Evolutionary conservation across 163 green algal genomes (phyloP).

Genomic region (Dunaliella salina): DNA sequence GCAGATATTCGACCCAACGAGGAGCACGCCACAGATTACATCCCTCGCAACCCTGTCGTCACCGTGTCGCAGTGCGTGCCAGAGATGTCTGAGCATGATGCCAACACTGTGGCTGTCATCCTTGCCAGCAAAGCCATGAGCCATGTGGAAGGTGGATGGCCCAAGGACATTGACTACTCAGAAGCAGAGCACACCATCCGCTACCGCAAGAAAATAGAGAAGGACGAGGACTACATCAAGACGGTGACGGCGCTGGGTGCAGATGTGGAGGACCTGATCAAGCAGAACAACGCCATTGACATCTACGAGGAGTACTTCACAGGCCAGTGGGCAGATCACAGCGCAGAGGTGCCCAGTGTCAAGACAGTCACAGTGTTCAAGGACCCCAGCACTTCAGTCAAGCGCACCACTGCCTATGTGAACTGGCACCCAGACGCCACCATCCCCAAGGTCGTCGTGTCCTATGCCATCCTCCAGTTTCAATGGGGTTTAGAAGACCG

Average conservation of each 20-base stretch:
- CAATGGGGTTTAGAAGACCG: too few relatives aligned
- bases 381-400: slow-evolving; percentile 57
- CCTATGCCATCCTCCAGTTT: slow-evolving; percentile 75
- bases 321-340: slow-evolving; percentile 17
- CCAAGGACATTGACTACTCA: slow-evolving; percentile 82
- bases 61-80: slow-evolving; percentile 63
- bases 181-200: slow-evolving; percentile 83
- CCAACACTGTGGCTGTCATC: slow-evolving; percentile 73
- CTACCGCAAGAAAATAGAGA: slow-evolving; percentile 82
- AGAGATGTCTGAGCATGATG: slow-evolving; percentile 83
- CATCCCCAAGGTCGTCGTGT: slow-evolving; percentile 60
- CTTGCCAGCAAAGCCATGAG: slow-evolving; percentile 67
- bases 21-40: slow-evolving; percentile 67
- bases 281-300: slow-evolving; percentile 90
- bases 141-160: slow-evolving; percentile 88
- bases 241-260: slow-evolving; percentile 64
- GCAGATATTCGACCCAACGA: slow-evolving; percentile 83
- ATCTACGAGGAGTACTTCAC: slow-evolving; percentile 81
- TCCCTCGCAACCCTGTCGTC: slow-evolving; percentile 64
- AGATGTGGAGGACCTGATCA: slow-evolving; percentile 72
- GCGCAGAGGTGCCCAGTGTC: slow-evolving; percentile 45
- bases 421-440: slow-evolving; percentile 77
- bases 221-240: slow-evolving; percentile 91
- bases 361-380: slow-evolving; percentile 80
- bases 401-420: slow-evolving; percentile 62